phyloP scores from a whole-genome alignment of 768 basidiomycete species.

The Hericium alpestre region DNA sequence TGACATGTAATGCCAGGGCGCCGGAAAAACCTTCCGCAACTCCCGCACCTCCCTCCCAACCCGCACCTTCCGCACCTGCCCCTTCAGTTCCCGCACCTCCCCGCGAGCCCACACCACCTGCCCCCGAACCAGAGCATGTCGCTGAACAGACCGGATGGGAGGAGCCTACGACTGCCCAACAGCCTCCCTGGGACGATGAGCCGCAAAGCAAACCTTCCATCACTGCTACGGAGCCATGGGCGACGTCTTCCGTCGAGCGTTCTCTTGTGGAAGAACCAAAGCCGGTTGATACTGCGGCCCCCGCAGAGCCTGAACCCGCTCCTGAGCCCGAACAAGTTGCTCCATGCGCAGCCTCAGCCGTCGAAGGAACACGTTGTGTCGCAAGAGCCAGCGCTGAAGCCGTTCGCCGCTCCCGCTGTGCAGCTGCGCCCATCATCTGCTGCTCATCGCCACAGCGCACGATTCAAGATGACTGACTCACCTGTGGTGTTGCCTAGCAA shows the following conservation, averaged over 20 bases:
- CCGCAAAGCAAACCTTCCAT: conserved; percentile 29
- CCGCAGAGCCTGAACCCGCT: conserved; percentile 18
- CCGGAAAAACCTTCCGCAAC: conserved; percentile 53
- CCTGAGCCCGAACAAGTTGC: conserved; percentile 20
- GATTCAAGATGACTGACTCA: conserved; percentile 75
- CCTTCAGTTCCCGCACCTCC: conserved; percentile 13
- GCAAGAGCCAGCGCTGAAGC: conserved; percentile 19
- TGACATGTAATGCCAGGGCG: conserved; percentile 28
- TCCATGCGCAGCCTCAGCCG: conserved; percentile 14
- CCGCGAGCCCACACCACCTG: conserved; percentile 15
- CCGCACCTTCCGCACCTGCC: conserved; percentile 15
- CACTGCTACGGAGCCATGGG: conserved; percentile 25
- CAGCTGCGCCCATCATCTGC: conserved; percentile 41
- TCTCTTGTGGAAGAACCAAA: conserved; percentile 7
- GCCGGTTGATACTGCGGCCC: conserved; percentile 1
- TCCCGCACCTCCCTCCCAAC: conserved; percentile 21
- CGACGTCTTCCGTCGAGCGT: conserved; percentile 6
- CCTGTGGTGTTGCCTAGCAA: conserved; percentile 68
- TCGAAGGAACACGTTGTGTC: conserved; percentile 16
- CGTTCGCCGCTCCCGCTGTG: conserved; percentile 30
- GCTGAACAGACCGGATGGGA: conserved; percentile 40
- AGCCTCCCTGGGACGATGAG: conserved; percentile 66
- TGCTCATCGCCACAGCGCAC: conserved; percentile 46
- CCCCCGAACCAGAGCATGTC: conserved; percentile 25
- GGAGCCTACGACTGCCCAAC: conserved; percentile 61